A percentile compares a stretch with the other conserved stretches of the same genome.
Evolutionary conservation across 768 basidiomycete genomes (phyloP).

Genomic region (Russula ochroleuca): DNA sequence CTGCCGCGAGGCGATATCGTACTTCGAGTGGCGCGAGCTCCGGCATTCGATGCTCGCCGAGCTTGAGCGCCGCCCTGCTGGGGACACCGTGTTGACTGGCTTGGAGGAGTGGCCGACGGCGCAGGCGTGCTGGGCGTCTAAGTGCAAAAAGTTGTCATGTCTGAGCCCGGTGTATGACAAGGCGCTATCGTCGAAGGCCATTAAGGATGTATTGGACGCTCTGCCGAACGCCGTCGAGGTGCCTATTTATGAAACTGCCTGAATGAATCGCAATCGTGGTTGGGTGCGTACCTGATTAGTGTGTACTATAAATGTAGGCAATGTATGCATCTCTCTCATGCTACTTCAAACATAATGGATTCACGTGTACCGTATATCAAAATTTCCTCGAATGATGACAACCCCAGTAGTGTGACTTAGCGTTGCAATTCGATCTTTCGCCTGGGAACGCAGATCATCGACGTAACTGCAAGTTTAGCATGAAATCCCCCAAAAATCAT

Average conservation of each 20-base stretch:
- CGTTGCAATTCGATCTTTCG: neutral
- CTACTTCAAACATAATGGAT: neutral
- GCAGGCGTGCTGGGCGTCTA: slow-evolving; percentile 56
- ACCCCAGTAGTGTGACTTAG: neutral
- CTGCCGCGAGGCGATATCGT: slow-evolving; percentile 48
- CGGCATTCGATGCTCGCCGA: slow-evolving; percentile 54
- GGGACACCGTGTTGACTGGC: slow-evolving; percentile 54
- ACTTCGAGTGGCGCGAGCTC: slow-evolving; percentile 61
- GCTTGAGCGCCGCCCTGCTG: slow-evolving; percentile 55
- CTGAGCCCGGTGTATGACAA: slow-evolving; percentile 53
- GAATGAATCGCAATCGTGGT: neutral
- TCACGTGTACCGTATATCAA: neutral
- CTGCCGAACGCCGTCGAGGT: slow-evolving; percentile 41
- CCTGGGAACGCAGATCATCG: neutral
- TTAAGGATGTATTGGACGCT: slow-evolving; percentile 50
- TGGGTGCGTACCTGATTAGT: neutral
- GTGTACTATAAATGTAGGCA: neutral
- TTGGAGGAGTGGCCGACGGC: slow-evolving; percentile 55
- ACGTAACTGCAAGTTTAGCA: no score
- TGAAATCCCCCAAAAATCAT: no score
- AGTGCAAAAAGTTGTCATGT: slow-evolving; percentile 46
- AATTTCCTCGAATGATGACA: neutral
- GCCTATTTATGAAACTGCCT: slow-evolving; percentile 10
- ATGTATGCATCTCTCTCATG: neutral
- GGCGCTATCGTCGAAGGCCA: slow-evolving; percentile 48